Evolutionary conservation across 768 basidiomycete genomes (phyloP).

Genomic region (Pulveroboletus ravenelii): DNA sequence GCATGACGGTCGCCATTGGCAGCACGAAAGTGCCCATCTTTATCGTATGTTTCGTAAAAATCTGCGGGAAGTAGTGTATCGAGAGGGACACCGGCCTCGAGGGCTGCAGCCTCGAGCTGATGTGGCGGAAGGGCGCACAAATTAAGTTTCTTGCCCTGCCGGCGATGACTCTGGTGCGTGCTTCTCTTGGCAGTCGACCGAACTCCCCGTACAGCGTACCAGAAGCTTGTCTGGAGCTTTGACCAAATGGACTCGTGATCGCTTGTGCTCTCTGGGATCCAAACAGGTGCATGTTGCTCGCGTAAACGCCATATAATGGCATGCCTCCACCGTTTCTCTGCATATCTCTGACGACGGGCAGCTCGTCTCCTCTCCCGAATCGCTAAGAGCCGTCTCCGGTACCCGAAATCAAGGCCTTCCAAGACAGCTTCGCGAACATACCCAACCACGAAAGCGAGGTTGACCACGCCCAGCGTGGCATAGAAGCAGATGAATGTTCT

Average conservation of each 20-base stretch:
- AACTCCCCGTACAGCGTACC: constrained; percentile 8
- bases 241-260: constrained; percentile 5
- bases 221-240: constrained; percentile 7
- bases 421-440: constrained; percentile 67
- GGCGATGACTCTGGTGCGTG: constrained; percentile 13
- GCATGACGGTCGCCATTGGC: neutral
- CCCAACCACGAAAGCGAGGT: constrained; percentile 57
- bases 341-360: constrained; percentile 38
- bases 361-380: constrained; percentile 45
- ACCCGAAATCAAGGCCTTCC: constrained; percentile 66
- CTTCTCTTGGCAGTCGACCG: neutral
- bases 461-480: constrained; percentile 56
- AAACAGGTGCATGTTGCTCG: constrained; percentile 44
- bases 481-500: constrained; percentile 61
- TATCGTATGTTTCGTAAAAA: constrained; percentile 23
- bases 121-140: constrained; percentile 50
- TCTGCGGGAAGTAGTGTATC: constrained; percentile 43
- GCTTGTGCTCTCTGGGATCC: constrained; percentile 41
- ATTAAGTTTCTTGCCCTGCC: constrained; percentile 56
- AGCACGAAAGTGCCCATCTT: neutral
- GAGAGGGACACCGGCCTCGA: constrained; percentile 64
- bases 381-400: constrained; percentile 48
- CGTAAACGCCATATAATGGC: constrained; percentile 64
- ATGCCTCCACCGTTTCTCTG: constrained; percentile 51
- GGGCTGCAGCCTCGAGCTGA: constrained; percentile 57